Evolutionary conservation across 148 eudicot genomes (phyloP).

Genomic region (Drosera capensis): DNA sequence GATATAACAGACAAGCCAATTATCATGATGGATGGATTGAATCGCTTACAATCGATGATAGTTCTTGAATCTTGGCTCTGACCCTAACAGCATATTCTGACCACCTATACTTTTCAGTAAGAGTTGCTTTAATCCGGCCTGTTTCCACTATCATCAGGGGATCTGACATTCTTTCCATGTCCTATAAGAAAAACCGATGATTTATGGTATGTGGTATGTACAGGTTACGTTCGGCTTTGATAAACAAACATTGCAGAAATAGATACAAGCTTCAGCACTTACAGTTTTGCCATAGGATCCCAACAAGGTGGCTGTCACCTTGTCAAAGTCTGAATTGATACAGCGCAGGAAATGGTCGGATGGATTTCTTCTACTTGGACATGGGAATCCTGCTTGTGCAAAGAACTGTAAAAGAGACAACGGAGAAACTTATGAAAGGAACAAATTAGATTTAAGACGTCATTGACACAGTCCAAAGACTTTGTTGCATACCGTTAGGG

Average conservation of each 20-base stretch:
- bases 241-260: background rate
- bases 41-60: constrained; percentile 5
- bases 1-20: constrained; percentile 8
- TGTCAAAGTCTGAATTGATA: constrained; percentile 73
- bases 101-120: constrained; percentile 40
- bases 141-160: constrained; percentile 38
- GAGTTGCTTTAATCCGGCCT: constrained; percentile 46
- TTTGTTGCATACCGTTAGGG: constrained; percentile 19
- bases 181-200: constrained; percentile 15
- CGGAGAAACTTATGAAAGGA: background rate
- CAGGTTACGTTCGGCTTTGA: background rate
- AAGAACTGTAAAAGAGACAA: constrained; percentile 45
- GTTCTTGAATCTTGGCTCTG: constrained; percentile 32
- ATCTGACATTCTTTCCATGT: constrained; percentile 15
- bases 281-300: constrained; percentile 52
- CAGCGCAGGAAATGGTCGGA: constrained; percentile 93
- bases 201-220: no score
- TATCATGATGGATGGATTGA: constrained; percentile 25
- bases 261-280: constrained; percentile 9
- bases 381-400: constrained; percentile 79
- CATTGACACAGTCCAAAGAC: no score
- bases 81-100: constrained; percentile 37
- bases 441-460: no score
- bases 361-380: constrained; percentile 81
- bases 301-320: constrained; percentile 56